A percentile compares a stretch with the other conserved stretches of the same genome.
phyloP scores from a whole-genome alignment of 805 yeast species.

The Saccharomyces paradoxus region DNA sequence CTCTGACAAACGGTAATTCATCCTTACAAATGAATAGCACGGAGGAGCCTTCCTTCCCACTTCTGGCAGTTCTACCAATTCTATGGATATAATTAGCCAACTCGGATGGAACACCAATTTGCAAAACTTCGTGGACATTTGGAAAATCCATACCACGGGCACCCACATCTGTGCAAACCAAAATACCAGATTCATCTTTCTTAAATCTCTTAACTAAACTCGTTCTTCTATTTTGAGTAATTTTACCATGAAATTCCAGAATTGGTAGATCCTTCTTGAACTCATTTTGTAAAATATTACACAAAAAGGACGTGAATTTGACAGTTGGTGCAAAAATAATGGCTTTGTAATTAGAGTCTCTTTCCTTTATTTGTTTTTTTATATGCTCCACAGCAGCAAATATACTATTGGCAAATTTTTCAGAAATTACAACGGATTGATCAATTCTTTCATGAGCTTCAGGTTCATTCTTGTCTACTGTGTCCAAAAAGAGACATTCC shows the following conservation, averaged over 20 bases:
- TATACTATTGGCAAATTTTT: constrained; percentile 48
- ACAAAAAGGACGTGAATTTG: constrained; percentile 52
- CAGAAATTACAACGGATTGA: constrained; percentile 54
- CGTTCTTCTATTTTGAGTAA: constrained; percentile 63
- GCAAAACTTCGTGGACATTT: constrained; percentile 75
- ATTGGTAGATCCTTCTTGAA: constrained; percentile 27
- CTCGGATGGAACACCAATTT: constrained; percentile 68
- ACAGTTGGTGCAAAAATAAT: constrained; percentile 80
- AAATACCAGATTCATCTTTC: constrained; percentile 40
- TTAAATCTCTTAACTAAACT: constrained; percentile 49
- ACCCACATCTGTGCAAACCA: constrained; percentile 85
- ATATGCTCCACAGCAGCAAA: constrained; percentile 50
- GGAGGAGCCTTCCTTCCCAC: constrained; percentile 73
- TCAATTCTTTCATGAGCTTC: constrained; percentile 69
- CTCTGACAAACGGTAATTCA: constrained; percentile 49
- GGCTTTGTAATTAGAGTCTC: constrained; percentile 50
- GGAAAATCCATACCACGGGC: constrained; percentile 97
- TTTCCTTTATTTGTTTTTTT: constrained; percentile 32
- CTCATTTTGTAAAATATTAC: constrained; percentile 33
- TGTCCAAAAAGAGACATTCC: constrained; percentile 56
- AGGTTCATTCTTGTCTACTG: constrained; percentile 67
- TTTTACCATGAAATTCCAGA: constrained; percentile 59
- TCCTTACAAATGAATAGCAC: constrained; percentile 46
- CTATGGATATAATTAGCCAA: constrained; percentile 82
- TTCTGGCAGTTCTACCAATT: constrained; percentile 94